Evolutionary conservation across 1,139 yeast genomes (phyloP), one percentile per base, ranked within the genome.

Genomic region (Yamadazyma blattariae): DNA sequence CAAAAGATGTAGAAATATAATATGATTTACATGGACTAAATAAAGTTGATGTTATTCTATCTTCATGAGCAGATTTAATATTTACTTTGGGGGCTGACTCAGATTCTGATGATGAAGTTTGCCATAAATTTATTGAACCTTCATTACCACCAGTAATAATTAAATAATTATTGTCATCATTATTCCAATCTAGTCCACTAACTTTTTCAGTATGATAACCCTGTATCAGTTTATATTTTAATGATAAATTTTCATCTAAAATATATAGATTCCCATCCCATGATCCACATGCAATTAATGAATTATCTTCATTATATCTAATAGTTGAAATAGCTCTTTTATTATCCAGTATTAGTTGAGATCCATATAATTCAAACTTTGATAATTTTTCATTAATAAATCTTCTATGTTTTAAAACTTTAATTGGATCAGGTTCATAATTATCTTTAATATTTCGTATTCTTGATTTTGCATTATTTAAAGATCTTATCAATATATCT

Each of bases 201-300:
- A 82, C 71, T 50, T 84, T 86, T 35, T 86, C 95, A 1, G 57
- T 54, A 37, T 77, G 78, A 7, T 57, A 46, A 1, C 65, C 67
- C 1, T 65, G 43, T 34, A 51, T 49, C 54, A 57, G 58, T 18
- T 51, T 44, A 16, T 45, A 39, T 14, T 48, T 33, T 10, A 61
- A 44, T 23, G 60, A 57, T 30, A 85, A 57, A 21, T 44, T 37
- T 3, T 27, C 15, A 30, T 46, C 46, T 10, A 48, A 30, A 3
- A 86, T 39, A 41, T 72, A 73, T 4, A 88, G 49, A 14, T 72
- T 70, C 3, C 97, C 97, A 39, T 82, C 78, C 97, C 97, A 90
- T 27, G 94, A 84, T 0, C 92, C 95, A 13, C 80, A 69, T 0
- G 88, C 85, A 2, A 86, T 59, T 3, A 38, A 36, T 2, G 46